Conservation (phyloP, 1,284 basidiomycete species). For the Ustilago cynodontis region DNA sequence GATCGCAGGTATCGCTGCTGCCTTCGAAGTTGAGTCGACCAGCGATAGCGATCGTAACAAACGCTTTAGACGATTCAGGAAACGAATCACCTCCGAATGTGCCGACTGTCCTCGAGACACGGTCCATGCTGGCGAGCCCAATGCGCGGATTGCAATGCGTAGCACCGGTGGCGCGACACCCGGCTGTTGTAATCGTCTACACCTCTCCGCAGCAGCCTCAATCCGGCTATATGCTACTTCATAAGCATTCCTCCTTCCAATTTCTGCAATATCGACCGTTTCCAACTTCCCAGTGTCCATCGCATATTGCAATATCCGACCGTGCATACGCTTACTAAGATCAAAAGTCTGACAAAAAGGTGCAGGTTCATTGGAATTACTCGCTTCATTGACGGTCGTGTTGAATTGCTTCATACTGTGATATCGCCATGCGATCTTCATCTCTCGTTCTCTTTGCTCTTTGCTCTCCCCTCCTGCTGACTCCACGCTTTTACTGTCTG, state of each 20-base stretch:
- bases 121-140: constrained; percentile 57
- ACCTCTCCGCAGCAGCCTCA: constrained; percentile 31
- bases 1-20: constrained; percentile 42
- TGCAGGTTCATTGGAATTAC: constrained; percentile 11
- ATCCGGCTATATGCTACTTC: constrained; percentile 41
- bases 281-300: constrained; percentile 31
- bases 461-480: not conserved
- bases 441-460: constrained; percentile 36
- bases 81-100: constrained; percentile 43
- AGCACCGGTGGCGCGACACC: constrained; percentile 46
- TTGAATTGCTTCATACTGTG: constrained; percentile 90
- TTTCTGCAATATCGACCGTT: constrained; percentile 26
- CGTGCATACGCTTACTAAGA: constrained; percentile 72
- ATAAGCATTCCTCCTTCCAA: constrained; percentile 12
- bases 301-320: constrained; percentile 45
- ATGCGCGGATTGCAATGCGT: constrained; percentile 54
- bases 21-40: constrained; percentile 14
- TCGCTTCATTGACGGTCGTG: constrained; percentile 77
- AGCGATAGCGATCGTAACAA: constrained; percentile 54
- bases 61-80: constrained; percentile 51
- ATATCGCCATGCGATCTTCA: constrained; percentile 85
- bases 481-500: not conserved
- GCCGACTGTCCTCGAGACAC: constrained; percentile 20
- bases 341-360: constrained; percentile 81
- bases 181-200: constrained; percentile 6